Evolutionary conservation across 1,139 yeast genomes (phyloP).

Genomic region (Keqinozyma sinolaborantium): DNA sequence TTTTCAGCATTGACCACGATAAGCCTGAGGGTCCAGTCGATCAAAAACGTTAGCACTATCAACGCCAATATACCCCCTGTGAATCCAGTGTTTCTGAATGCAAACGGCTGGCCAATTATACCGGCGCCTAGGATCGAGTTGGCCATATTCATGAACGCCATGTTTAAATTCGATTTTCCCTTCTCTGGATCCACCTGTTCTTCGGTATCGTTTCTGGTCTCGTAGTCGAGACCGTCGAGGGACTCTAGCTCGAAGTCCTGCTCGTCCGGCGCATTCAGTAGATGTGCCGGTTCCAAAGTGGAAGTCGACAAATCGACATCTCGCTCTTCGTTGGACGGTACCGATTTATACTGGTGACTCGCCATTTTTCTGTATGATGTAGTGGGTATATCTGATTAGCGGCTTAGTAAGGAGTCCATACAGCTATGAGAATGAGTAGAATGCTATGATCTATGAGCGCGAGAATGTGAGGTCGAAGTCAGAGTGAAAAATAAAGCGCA

Average conservation of each 20-base stretch:
- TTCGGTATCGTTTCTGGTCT: slow-evolving; percentile 9
- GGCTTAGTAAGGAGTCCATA: too few species aligned
- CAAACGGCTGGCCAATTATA: slow-evolving; percentile 90
- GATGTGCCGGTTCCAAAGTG: too few species aligned
- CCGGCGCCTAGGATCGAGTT: slow-evolving; percentile 94
- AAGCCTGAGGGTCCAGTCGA: slow-evolving; percentile 82
- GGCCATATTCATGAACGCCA: slow-evolving; percentile 98
- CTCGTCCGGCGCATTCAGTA: too few species aligned
- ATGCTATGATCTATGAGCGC: too few species aligned
- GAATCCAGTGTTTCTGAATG: slow-evolving; percentile 77
- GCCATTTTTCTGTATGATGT: too few species aligned
- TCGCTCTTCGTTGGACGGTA: slow-evolving; percentile 9
- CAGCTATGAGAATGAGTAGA: too few species aligned
- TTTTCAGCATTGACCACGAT: slow-evolving; percentile 82
- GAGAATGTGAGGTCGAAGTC: too few species aligned
- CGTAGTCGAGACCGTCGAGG: slow-evolving; percentile 19
- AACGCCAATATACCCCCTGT: slow-evolving; percentile 68
- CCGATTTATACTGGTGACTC: slow-evolving; percentile 7
- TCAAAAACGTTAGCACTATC: slow-evolving; percentile 57
- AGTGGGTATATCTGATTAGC: too few species aligned
- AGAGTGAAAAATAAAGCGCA: too few species aligned
- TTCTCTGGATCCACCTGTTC: slow-evolving; percentile 9
- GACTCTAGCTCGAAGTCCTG: slow-evolving; percentile 28
- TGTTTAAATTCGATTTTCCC: slow-evolving; percentile 54
- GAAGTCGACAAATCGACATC: slow-evolving; percentile 5